Conservation (phyloP, 345 rosid species). For the Corymbia maculata region DNA sequence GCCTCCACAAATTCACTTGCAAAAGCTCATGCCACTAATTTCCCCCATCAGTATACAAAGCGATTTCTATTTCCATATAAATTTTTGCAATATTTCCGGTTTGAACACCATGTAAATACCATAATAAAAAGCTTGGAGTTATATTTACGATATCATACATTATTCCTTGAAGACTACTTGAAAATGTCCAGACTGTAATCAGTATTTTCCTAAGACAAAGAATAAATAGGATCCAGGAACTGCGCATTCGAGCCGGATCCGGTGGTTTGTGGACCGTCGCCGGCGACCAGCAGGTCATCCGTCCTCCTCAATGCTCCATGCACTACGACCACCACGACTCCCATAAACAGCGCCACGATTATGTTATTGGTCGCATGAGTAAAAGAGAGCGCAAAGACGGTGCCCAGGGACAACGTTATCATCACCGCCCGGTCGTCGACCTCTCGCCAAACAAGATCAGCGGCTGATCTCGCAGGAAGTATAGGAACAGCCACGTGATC, state of each 20-base stretch:
- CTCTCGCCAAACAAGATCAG: conserved; percentile 17
- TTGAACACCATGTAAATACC: neutral
- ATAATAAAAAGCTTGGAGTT: neutral
- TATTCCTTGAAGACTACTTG: neutral
- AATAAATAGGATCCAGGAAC: conserved; percentile 7
- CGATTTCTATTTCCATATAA: neutral
- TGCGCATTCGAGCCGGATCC: neutral
- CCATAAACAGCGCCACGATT: conserved; percentile 23
- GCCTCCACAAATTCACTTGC: neutral
- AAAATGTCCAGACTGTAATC: neutral
- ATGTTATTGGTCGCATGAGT: conserved; percentile 29
- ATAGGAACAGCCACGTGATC: conserved; percentile 44
- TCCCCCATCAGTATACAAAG: neutral
- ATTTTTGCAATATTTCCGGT: neutral
- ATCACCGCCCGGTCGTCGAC: conserved; percentile 33
- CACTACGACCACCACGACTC: conserved; percentile 21
- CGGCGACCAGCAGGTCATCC: conserved; percentile 18
- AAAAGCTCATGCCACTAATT: neutral
- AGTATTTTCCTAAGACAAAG: neutral
- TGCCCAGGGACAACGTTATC: conserved; percentile 15
- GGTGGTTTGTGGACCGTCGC: neutral
- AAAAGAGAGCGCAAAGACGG: conserved; percentile 22
- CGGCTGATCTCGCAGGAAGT: conserved; percentile 36
- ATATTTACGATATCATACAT: neutral
- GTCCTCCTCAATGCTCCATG: conserved; percentile 38